These are phyloP conservation scores for Trichophyton schoenleinii DNA, from an alignment of 2,329 filamentous ascomycete genomes.

Conservation along the genomic window DNA sequence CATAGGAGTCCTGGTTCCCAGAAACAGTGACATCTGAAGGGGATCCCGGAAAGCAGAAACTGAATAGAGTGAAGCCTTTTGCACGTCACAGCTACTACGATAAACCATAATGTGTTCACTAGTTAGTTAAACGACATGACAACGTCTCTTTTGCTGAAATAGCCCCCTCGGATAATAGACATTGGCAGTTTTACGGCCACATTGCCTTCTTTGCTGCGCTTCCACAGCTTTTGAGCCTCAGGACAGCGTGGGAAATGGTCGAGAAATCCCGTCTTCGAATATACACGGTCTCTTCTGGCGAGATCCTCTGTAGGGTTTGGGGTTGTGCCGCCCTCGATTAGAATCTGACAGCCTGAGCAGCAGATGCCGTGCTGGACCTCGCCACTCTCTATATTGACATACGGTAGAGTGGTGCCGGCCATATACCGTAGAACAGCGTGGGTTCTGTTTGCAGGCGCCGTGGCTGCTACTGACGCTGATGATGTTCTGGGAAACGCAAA, in stretches of 20 bases:
- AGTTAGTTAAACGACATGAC: neutral
- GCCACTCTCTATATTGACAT: slow-evolving; percentile 1
- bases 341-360: slow-evolving; percentile 7
- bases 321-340: neutral
- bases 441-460: neutral
- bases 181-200: neutral
- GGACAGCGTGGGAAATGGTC: slow-evolving; percentile 5
- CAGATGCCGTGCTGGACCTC: slow-evolving; percentile 3
- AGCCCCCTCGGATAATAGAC: neutral
- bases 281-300: neutral
- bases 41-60: no score
- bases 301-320: neutral
- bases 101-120: no score
- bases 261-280: slow-evolving; percentile 4
- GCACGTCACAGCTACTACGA: no score
- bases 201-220: slow-evolving; percentile 7
- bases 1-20: neutral
- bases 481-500: neutral
- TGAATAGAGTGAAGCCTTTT: no score
- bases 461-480: neutral
- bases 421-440: slow-evolving; percentile 3
- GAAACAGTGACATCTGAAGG: neutral
- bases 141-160: neutral
- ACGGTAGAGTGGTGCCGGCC: slow-evolving; percentile 6
- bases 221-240: slow-evolving; percentile 7